These are phyloP conservation scores for Ustilago lituana DNA, from an alignment of 1,284 basidiomycete genomes.

Conservation along the genomic window DNA sequence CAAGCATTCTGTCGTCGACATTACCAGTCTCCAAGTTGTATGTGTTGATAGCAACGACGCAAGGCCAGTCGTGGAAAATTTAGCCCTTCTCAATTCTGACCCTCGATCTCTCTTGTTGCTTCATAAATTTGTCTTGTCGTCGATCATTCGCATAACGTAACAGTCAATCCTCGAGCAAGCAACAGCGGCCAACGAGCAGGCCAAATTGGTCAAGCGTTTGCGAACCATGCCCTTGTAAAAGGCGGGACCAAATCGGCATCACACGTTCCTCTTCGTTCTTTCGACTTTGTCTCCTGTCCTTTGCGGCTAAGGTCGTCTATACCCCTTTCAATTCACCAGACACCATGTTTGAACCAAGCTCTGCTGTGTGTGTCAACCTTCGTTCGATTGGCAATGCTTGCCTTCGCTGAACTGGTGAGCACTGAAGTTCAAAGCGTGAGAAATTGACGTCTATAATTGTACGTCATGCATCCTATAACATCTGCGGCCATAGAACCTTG, in stretches of 20 bases:
- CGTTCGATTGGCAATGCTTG: too few relatives aligned
- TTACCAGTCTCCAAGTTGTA: conserved; percentile 42
- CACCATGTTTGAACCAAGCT: too few relatives aligned
- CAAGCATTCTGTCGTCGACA: conserved; percentile 37
- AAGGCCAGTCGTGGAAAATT: too few relatives aligned
- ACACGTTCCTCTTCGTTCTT: too few relatives aligned
- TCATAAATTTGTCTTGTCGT: background rate
- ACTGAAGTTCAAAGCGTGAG: too few relatives aligned
- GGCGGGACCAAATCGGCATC: too few relatives aligned
- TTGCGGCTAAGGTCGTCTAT: background rate
- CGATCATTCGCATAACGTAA: background rate
- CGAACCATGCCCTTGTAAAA: conserved; percentile 36
- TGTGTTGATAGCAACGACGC: background rate
- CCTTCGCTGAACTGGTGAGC: too few relatives aligned
- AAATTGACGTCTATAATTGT: too few relatives aligned
- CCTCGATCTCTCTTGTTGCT: background rate
- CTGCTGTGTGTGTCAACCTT: too few relatives aligned
- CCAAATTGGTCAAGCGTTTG: conserved; percentile 42
- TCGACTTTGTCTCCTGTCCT: background rate
- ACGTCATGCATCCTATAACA: too few relatives aligned
- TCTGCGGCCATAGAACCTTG: conserved; percentile 81
- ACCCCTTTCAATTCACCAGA: background rate
- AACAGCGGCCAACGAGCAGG: conserved; percentile 43
- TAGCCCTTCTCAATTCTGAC: too few relatives aligned
- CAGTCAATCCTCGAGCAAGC: conserved; percentile 49